Conservation (phyloP, 345 rosid genomes). For the Populus alba region DNA sequence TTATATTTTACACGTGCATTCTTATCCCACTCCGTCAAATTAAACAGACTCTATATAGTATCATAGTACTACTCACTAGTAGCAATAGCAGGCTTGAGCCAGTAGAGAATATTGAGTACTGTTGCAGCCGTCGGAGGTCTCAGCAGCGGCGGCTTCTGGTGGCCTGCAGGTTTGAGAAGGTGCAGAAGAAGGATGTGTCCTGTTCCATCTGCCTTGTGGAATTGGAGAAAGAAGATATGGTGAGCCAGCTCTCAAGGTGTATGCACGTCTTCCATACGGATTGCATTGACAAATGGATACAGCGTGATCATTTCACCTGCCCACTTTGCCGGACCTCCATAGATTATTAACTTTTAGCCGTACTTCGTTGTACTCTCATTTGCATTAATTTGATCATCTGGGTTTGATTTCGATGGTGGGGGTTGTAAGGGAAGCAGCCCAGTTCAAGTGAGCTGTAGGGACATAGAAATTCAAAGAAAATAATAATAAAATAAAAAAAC, state of each 20-base stretch:
- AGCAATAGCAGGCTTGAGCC: background rate
- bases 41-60: constrained; percentile 18
- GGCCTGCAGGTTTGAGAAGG: constrained; percentile 23
- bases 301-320: constrained; percentile 57
- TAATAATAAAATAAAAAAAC: too few species aligned
- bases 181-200: constrained; percentile 13
- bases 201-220: constrained; percentile 68
- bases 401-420: background rate
- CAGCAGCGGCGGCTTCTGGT: background rate
- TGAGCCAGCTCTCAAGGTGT: constrained; percentile 54
- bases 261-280: constrained; percentile 58
- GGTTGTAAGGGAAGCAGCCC: too few species aligned
- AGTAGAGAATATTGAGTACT: background rate
- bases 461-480: too few species aligned
- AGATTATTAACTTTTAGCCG: background rate
- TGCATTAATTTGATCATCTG: background rate
- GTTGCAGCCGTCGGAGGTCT: background rate
- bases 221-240: constrained; percentile 46
- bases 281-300: constrained; percentile 64
- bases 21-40: constrained; percentile 46
- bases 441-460: too few species aligned
- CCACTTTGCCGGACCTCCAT: constrained; percentile 62
- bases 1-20: constrained; percentile 55
- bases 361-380: background rate
- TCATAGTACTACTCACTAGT: constrained; percentile 12